Base-by-base conservation (phyloP, 306 rosid species). In the Vigna hirtella region DNA sequence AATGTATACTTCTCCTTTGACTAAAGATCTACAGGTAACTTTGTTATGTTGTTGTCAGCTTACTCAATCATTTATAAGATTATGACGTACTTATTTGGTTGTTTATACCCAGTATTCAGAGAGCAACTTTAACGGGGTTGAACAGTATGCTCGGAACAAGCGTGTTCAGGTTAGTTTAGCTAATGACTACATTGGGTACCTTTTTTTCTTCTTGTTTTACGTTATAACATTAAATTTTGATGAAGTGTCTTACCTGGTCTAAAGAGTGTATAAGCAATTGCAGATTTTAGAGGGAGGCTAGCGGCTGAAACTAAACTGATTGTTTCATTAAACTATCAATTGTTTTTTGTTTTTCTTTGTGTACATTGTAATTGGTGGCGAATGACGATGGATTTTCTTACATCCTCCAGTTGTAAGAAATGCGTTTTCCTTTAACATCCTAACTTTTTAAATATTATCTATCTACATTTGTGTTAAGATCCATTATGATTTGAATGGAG, bases 81-180 rank as follows among this genome's bases (percentile, higher is more conserved):
- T 52, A 63, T 72, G 40, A 13, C 51, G 4, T 70, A 32, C 43
- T 57, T 73, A 70, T 47, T 73, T 30, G 14, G 47, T 67, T 89
- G 14, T 84, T 15, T 65, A 64, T 49, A 38, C 76, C 85, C 86
- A 95, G 98, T 92, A 71, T 61, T 77, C 88, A 3, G 88, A 87
- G 68, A 79, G 77, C 40, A 80, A 85, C 66, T 92, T 90, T 72
- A 72, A 92, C 72, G 98, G 98, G 45, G 77, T 64, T 72, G 86
- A 82, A 65, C 97, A 95, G 68, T 95, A 95, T 88, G 81, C 97
- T 67, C 87, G 86, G 79, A 95, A 95, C 84, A 95, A 95, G 85
- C 91, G 98, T 49, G 76, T 88, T 80, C 98, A 95, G 97, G 98
- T 94, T 66, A 88, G 86, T 83, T 78, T 63, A 50, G 17, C 74